Evolutionary conservation across 2,329 filamentous ascomycete genomes (phyloP), one percentile per base, ranked within the genome.

Genomic region (Knoxdaviesia proteae): DNA sequence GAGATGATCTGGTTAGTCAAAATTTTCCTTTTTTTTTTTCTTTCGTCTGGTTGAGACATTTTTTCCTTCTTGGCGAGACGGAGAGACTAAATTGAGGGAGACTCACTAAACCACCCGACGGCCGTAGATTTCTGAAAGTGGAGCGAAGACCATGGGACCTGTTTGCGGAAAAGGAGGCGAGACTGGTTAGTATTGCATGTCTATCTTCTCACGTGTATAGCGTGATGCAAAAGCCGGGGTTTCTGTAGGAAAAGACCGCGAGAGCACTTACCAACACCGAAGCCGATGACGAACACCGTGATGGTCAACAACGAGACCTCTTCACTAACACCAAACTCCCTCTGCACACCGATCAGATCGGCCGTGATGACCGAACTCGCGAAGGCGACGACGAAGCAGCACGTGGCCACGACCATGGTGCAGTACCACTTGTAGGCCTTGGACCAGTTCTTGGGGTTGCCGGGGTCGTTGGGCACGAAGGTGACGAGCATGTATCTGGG

Each of bases 361-460:
- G 84, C 74, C 0, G 84, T 92, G 54, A 92, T 77, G 49, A 92
- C 77, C 42, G 76, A 74, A 40, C 77, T 84, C 30, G 67, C 64
- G 45, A 84, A 74, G 0, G 79, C 77, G 38, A 83, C 79, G 36
- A 81, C 76, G 53, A 84, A 84, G 53, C 79, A 84, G 2, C 78
- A 82, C 29, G 71, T 48, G 1, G 84, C 80, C 0, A 93, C 83
- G 10, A 84, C 74, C 78, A 92, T 84, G 30, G 84, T 94, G 53
- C 74, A 78, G 53, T 78, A 83, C 82, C 83, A 88, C 59, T 87
- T 90, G 57, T 64, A 79, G 1, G 60, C 63, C 57, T 84, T 84
- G 44, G 69, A 74, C 81, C 81, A 90, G 58, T 88, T 90, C 66
- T 88, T 88, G 0, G 84, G 83, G 52, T 88, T 88, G 48, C 77